These are phyloP conservation scores for Penicillium pancosmium DNA, from an alignment of 495 filamentous ascomycete genomes.

Conservation along the genomic window DNA sequence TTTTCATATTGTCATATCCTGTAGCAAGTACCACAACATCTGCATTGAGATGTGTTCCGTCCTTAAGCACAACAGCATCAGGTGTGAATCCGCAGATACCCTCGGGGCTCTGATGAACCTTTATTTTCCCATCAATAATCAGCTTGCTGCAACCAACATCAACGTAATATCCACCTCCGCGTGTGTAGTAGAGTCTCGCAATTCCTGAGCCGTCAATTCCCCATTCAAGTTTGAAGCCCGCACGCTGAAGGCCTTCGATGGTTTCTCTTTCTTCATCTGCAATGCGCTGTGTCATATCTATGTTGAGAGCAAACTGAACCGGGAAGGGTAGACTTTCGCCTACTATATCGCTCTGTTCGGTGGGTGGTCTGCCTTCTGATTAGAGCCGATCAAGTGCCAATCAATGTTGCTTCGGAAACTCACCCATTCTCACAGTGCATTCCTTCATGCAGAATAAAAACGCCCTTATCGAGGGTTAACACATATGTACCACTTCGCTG, in stretches of 20 bases:
- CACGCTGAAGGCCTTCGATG: conserved; percentile 57
- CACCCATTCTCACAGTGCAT: conserved; percentile 57
- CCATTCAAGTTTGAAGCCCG: conserved; percentile 55
- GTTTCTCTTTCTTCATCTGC: conserved; percentile 37
- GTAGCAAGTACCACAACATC: not conserved
- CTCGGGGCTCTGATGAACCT: conserved; percentile 62
- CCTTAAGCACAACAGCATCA: conserved; percentile 9
- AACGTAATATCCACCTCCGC: conserved; percentile 70
- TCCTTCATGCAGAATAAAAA: conserved; percentile 41
- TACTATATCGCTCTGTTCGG: not conserved
- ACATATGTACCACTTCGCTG: conserved; percentile 72
- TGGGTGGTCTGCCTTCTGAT: not conserved
- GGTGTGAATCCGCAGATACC: conserved; percentile 53
- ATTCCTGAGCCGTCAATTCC: conserved; percentile 62
- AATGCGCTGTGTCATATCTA: not conserved
- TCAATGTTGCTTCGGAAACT: conserved; percentile 22
- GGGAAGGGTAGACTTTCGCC: not conserved
- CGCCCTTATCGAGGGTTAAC: conserved; percentile 41
- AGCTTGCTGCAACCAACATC: conserved; percentile 64
- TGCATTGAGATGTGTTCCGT: not conserved
- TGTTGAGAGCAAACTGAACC: not conserved
- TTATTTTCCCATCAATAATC: conserved; percentile 69
- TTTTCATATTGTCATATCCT: conserved; percentile 8
- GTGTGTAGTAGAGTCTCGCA: conserved; percentile 64
- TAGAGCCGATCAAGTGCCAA: not conserved